A percentile compares a stretch with the other conserved stretches of the same genome.
Evolutionary conservation across 2,329 filamentous ascomycete genomes (phyloP).

Genomic region (Dryadomyces quercus-mongolicae): DNA sequence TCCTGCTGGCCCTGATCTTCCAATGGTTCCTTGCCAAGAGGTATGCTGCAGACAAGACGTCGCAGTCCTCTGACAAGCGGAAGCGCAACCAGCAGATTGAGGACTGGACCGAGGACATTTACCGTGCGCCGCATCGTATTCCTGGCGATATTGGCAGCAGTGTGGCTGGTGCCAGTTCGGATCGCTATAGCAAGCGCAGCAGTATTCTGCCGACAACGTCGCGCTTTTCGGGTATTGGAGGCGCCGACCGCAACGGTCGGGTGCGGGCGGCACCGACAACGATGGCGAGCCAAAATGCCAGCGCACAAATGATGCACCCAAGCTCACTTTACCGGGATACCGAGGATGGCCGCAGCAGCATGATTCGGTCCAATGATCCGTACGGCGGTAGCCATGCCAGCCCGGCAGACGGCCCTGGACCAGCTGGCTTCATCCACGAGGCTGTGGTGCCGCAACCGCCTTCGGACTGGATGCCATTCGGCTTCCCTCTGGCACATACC

Average conservation of each 20-base stretch:
- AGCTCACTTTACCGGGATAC: constrained; percentile 58
- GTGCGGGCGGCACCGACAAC: constrained; percentile 60
- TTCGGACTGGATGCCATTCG: constrained; percentile 93
- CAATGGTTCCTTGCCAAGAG: constrained; percentile 90
- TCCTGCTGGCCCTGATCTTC: constrained; percentile 79
- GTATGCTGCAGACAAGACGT: constrained; percentile 77
- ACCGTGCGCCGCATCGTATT: constrained; percentile 74
- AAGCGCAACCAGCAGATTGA: constrained; percentile 89
- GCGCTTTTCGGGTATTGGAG: constrained; percentile 84
- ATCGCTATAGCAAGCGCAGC: constrained; percentile 65
- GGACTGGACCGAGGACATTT: constrained; percentile 96
- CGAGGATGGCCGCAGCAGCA: constrained; percentile 52
- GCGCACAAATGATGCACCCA: constrained; percentile 58
- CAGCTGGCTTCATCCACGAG: constrained; percentile 92
- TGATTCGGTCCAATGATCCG: constrained; percentile 47
- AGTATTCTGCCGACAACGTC: constrained; percentile 92
- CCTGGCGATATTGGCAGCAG: constrained; percentile 61
- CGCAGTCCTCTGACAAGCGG: constrained; percentile 67
- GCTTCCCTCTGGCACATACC: constrained; percentile 83
- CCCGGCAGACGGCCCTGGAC: constrained; percentile 59
- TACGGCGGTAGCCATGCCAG: constrained; percentile 38
- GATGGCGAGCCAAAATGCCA: constrained; percentile 82
- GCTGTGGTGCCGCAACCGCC: constrained; percentile 92
- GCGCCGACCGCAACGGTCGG: constrained; percentile 48
- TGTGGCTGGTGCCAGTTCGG: constrained; percentile 40